Percentiles rank a stretch among this genome's conserved stretches.
phyloP scores from a whole-genome alignment of 2,329 filamentous ascomycete genomes.

The Ophiocordyceps camponoti-rufipedis region DNA sequence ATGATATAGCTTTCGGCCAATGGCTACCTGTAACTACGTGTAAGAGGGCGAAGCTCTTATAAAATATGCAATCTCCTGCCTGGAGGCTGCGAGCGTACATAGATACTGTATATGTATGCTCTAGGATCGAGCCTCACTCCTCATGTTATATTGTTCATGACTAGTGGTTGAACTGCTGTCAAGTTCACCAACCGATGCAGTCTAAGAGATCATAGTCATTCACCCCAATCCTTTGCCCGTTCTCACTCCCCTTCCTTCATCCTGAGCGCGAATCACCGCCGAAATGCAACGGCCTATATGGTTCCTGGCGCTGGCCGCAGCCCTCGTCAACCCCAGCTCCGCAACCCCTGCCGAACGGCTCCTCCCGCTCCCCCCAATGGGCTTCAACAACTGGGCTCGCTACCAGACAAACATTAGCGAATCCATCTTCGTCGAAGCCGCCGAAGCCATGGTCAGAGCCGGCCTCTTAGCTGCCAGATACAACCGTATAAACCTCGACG shows the following conservation, averaged over 20 bases:
- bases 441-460: constrained; percentile 22
- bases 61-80: no score
- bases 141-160: no score
- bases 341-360: neutral
- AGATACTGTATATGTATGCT: no score
- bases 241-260: neutral
- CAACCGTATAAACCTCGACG: constrained; percentile 22
- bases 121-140: no score
- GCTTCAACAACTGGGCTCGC: constrained; percentile 32
- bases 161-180: no score
- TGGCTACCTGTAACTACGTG: no score
- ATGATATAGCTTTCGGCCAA: no score
- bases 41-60: no score
- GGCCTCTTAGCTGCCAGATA: constrained; percentile 18
- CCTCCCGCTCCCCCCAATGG: constrained; percentile 23
- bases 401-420: constrained; percentile 29
- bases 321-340: neutral
- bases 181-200: no score
- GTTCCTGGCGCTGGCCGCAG: neutral
- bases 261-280: neutral
- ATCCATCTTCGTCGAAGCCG: constrained; percentile 26
- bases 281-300: neutral
- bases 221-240: no score
- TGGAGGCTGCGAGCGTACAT: no score
- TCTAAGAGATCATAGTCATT: no score